Evolutionary conservation across 306 rosid genomes (phyloP).

Genomic region (Malus fusca): DNA sequence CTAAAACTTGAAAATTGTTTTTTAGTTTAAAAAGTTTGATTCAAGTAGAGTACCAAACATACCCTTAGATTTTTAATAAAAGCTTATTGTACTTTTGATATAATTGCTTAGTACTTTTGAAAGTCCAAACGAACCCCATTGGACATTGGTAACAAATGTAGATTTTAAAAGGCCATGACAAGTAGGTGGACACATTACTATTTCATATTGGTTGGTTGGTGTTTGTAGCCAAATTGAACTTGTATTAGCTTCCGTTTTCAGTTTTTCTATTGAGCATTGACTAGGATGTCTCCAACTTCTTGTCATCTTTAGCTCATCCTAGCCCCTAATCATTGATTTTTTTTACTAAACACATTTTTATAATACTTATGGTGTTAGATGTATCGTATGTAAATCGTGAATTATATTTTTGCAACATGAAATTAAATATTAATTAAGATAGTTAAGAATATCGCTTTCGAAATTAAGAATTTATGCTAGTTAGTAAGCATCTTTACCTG

Average conservation of each 20-base stretch:
- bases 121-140: not conserved
- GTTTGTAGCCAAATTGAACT: not conserved
- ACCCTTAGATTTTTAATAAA: too few species aligned
- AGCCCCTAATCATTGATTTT: not conserved
- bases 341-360: not conserved
- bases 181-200: not conserved
- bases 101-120: not conserved
- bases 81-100: not conserved
- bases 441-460: too few species aligned
- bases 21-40: too few species aligned
- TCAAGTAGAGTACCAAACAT: too few species aligned
- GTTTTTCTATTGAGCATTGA: not conserved
- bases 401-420: not conserved
- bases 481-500: slow-evolving; percentile 40
- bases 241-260: not conserved
- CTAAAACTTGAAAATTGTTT: too few species aligned
- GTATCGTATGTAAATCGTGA: not conserved
- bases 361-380: too few species aligned
- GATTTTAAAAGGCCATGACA: not conserved
- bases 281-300: not conserved
- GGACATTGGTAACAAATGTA: not conserved
- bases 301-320: not conserved
- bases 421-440: too few species aligned
- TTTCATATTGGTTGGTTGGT: not conserved
- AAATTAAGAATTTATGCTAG: not conserved